A percentile compares a stretch with the other conserved stretches of the same genome.
These are phyloP conservation scores for Mollisia scopiformis DNA, from an alignment of 2,329 filamentous ascomycete genomes.

Conservation along the genomic window DNA sequence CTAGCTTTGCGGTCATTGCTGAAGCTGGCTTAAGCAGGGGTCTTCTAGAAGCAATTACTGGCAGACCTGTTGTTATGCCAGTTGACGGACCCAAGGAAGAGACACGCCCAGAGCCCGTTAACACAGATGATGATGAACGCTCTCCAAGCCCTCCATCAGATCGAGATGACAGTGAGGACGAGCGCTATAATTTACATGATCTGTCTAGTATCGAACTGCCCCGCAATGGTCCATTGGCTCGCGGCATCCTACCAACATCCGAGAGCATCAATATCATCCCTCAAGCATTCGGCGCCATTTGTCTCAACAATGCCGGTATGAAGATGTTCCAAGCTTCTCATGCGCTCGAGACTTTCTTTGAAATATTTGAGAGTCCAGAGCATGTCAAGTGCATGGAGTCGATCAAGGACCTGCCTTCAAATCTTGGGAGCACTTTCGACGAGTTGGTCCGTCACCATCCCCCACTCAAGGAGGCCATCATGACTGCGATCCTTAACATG, in stretches of 20 bases:
- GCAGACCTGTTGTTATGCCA: slow-evolving; percentile 41
- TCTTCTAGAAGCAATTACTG: slow-evolving; percentile 80
- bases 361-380: slow-evolving; percentile 92
- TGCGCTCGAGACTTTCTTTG: slow-evolving; percentile 84
- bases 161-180: slow-evolving; percentile 40
- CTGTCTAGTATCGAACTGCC: slow-evolving; percentile 52
- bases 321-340: slow-evolving; percentile 82
- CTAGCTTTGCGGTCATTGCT: slow-evolving; percentile 92
- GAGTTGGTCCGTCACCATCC: slow-evolving; percentile 95
- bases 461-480: slow-evolving; percentile 75
- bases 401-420: slow-evolving; percentile 72
- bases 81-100: slow-evolving; percentile 30
- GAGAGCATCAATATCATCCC: slow-evolving; percentile 90
- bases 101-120: slow-evolving; percentile 25
- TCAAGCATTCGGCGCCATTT: slow-evolving; percentile 89
- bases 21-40: slow-evolving; percentile 90
- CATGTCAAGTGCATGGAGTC: slow-evolving; percentile 84
- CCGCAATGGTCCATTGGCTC: slow-evolving; percentile 53
- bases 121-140: slow-evolving; percentile 35
- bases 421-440: slow-evolving; percentile 85
- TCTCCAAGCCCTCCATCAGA: slow-evolving; percentile 24
- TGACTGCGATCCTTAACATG: slow-evolving; percentile 88
- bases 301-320: slow-evolving; percentile 84
- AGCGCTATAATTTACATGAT: slow-evolving; percentile 52
- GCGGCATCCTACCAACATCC: slow-evolving; percentile 80